Evolutionary conservation across 1,139 yeast species (phyloP).

Genomic region (Blastobotrys malaysiensis): DNA sequence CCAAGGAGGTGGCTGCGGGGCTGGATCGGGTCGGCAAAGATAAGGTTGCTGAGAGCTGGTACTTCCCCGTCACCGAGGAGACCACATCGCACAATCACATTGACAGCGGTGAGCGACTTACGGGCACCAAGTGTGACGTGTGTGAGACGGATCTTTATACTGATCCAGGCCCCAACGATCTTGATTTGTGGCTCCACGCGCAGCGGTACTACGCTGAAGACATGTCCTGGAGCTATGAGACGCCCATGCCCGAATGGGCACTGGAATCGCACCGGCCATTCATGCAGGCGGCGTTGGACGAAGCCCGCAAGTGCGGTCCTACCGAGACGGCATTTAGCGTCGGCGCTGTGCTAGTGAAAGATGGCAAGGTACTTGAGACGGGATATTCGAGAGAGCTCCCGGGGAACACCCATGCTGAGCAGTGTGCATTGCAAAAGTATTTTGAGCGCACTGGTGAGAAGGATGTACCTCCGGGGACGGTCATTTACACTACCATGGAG

Average conservation of each 20-base stretch:
- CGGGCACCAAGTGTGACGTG: conserved; percentile 52
- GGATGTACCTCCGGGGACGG: conserved; percentile 67
- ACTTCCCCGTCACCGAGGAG: conserved; percentile 25
- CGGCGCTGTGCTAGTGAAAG: conserved; percentile 78
- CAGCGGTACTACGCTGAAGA: conserved; percentile 56
- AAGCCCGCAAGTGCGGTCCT: conserved; percentile 78
- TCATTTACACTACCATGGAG: conserved; percentile 93
- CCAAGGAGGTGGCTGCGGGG: conserved; percentile 40
- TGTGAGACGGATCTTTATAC: conserved; percentile 74
- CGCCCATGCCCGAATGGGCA: conserved; percentile 88
- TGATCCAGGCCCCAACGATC: conserved; percentile 83
- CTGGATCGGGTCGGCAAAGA: conserved; percentile 67
- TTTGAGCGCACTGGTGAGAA: conserved; percentile 36
- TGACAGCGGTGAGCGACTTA: conserved; percentile 51
- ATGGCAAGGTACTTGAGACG: conserved; percentile 60
- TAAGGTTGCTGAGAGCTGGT: conserved; percentile 63
- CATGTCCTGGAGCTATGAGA: conserved; percentile 66
- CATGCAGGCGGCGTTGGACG: conserved; percentile 59
- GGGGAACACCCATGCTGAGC: conserved; percentile 98
- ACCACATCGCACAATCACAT: not conserved
- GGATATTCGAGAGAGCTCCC: conserved; percentile 90
- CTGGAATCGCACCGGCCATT: conserved; percentile 48
- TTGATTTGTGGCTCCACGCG: conserved; percentile 89
- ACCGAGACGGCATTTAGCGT: conserved; percentile 88
- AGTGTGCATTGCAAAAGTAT: conserved; percentile 83